Conservation (phyloP, 305 asterid genomes). For the Fraxinus xanthoxyloides region DNA sequence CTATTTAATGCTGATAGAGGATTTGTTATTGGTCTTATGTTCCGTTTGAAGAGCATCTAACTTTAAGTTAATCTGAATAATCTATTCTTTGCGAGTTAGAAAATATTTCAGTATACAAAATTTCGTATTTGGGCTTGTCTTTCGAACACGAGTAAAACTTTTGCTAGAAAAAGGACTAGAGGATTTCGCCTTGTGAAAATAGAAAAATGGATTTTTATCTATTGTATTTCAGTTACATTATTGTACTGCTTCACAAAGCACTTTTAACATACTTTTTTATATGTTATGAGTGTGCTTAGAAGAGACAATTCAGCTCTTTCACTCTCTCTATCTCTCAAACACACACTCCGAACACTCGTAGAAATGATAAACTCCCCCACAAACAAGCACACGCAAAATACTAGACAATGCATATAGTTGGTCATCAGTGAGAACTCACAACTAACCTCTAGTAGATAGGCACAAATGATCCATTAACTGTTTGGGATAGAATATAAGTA, state of each 20-base stretch:
- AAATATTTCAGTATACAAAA: not conserved
- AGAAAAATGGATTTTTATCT: not conserved
- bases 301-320: not conserved
- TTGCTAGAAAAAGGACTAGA: not conserved
- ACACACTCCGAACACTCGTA: not conserved
- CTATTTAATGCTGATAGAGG: slow-evolving; percentile 14
- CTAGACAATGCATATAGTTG: not conserved
- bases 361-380: not conserved
- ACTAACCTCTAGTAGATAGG: not conserved
- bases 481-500: not conserved
- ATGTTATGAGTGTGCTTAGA: not conserved
- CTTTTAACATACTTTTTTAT: not conserved
- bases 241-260: slow-evolving; percentile 14
- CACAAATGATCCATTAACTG: not conserved
- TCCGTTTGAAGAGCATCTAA: slow-evolving; percentile 1
- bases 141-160: not conserved
- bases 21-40: slow-evolving; percentile 13
- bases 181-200: not conserved
- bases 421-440: not conserved
- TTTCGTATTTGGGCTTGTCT: not conserved
- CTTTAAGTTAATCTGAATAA: not conserved
- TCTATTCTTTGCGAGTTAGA: not conserved
- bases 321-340: not conserved
- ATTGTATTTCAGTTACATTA: not conserved
- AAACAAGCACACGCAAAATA: not conserved